Evolutionary conservation across 768 basidiomycete genomes (phyloP).

Genomic region (Tulasnella sp.): DNA sequence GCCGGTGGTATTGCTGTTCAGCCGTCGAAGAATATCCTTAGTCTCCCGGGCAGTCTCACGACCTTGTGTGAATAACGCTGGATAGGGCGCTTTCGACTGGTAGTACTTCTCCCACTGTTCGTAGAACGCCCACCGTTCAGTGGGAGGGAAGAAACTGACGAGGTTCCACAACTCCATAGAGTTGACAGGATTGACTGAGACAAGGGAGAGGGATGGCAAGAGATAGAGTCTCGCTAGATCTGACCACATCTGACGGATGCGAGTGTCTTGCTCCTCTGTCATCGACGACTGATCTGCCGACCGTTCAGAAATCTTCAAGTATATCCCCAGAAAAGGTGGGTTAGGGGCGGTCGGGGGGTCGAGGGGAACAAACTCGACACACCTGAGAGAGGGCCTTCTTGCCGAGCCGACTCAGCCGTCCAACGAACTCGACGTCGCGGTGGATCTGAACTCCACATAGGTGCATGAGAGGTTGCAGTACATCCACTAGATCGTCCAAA

Average conservation of each 20-base stretch:
- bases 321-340: neutral
- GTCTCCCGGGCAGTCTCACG: constrained; percentile 80
- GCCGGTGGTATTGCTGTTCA: constrained; percentile 38
- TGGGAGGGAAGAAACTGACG: constrained; percentile 64
- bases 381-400: constrained; percentile 33
- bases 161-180: constrained; percentile 91
- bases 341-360: neutral
- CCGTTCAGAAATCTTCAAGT: constrained; percentile 21
- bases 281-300: neutral
- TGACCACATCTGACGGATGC: constrained; percentile 57
- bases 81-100: constrained; percentile 41
- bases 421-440: constrained; percentile 64
- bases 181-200: constrained; percentile 76
- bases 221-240: constrained; percentile 66
- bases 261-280: constrained; percentile 3
- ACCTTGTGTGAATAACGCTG: constrained; percentile 65
- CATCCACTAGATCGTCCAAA: constrained; percentile 57
- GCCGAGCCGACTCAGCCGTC: constrained; percentile 71
- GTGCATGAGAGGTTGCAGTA: constrained; percentile 67
- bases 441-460: constrained; percentile 74
- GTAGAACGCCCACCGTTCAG: constrained; percentile 80
- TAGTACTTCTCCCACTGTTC: constrained; percentile 88
- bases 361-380: neutral
- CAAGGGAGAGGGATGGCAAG: constrained; percentile 76
- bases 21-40: constrained; percentile 75